A percentile compares a stretch with the other conserved stretches of the same genome.
Evolutionary conservation across 805 yeast genomes (phyloP).

Genomic region (Yarrowia yakushimensis): DNA sequence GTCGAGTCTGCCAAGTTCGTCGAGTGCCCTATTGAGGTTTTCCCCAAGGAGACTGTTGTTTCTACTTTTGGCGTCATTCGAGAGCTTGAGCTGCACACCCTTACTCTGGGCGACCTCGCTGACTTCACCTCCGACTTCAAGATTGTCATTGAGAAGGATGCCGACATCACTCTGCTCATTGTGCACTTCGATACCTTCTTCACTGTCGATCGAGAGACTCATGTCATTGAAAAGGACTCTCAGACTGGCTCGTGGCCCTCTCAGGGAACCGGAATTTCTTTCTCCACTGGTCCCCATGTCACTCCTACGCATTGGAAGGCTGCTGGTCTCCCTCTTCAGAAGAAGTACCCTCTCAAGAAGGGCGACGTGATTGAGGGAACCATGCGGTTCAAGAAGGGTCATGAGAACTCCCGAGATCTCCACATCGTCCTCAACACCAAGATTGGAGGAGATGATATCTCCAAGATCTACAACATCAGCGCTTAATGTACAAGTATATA

Average conservation of each 20-base stretch:
- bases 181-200: constrained; percentile 95
- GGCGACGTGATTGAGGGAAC: constrained; percentile 75
- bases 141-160: constrained; percentile 70
- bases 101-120: constrained; percentile 73
- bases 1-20: constrained; percentile 69
- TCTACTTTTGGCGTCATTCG: constrained; percentile 68
- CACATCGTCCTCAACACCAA: constrained; percentile 67
- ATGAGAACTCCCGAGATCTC: constrained; percentile 77
- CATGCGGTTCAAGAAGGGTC: constrained; percentile 73
- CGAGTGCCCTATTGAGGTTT: constrained; percentile 94
- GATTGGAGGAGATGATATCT: constrained; percentile 32
- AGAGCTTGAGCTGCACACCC: constrained; percentile 86
- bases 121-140: constrained; percentile 66
- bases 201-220: constrained; percentile 42
- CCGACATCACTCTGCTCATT: constrained; percentile 79
- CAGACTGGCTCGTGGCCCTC: constrained; percentile 45
- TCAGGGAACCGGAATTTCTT: constrained; percentile 52
- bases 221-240: constrained; percentile 29
- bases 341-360: constrained; percentile 56
- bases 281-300: constrained; percentile 93
- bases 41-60: constrained; percentile 68
- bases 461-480: constrained; percentile 12
- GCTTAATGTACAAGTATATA: neutral
- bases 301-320: constrained; percentile 98
- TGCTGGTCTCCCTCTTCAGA: constrained; percentile 84